Base-by-base conservation (phyloP, 495 filamentous ascomycete species). In the Daldinia bambusicola region DNA sequence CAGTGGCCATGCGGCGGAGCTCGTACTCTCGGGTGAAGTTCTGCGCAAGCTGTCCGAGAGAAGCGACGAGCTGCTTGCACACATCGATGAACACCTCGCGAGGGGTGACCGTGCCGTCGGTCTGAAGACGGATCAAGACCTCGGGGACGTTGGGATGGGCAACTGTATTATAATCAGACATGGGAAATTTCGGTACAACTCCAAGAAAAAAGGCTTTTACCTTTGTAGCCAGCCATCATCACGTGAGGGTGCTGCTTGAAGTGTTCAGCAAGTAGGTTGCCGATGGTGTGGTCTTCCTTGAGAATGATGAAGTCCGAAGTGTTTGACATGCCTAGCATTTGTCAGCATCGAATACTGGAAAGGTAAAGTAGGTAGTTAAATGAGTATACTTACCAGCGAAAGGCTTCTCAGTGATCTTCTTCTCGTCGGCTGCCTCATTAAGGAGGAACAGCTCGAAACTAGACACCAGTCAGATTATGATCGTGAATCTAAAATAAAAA, bases 281-380 rank as follows among this genome's bases (percentile, higher is more conserved):
- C 95, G 50, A 99, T 86, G 0, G 96, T 98, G 80, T 98, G 95
- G 77, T 99, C 96, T 77, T 99, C 96, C 80, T 97, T 98, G 78
- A 93, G 90, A 81, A 99, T 91, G 59, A 90, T 91, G 83, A 99
- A 98, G 77, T 97, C 91, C 16, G 93, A 90, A 71, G 88, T 85
- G 83, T 96, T 87, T 73, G 94, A 84, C 86, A 90, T 91, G 67
- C 94, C 94, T 97, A 58, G 40, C 13, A 41, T 43, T 20, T 30
- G 43, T 77, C 34, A 78, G 61, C 56, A 48, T 32, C 8, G 18
- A 68, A 61, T 55, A 20, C 12, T n/a, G 10, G 55, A 31, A 41
- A 69, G 6, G 40, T 26, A 26, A 26, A 3, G 26, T 26, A 26
- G 26, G 3, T n/a, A 16, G 14, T 30, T 32, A 67, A 16, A 48